Conservation (phyloP, 768 basidiomycete genomes). For the Xerocomellus dryophilus region DNA sequence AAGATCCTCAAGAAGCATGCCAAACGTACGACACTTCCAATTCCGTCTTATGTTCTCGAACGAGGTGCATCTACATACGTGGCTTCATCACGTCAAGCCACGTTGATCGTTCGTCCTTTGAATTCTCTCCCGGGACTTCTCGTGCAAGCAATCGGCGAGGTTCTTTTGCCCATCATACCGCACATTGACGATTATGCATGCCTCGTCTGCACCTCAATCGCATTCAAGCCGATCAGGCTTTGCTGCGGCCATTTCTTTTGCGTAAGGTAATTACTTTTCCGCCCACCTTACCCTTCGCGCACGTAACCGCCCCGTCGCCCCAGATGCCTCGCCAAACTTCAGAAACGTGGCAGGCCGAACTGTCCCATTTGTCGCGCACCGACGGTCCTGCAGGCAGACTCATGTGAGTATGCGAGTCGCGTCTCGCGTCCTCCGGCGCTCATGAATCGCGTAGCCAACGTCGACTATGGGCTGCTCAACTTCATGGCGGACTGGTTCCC, state of each 20-base stretch:
- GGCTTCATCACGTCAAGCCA: conserved; percentile 30
- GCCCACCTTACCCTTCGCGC: neutral
- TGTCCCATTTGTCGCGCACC: conserved; percentile 86
- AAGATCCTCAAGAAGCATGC: conserved; percentile 95
- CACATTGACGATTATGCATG: conserved; percentile 83
- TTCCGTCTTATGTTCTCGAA: conserved; percentile 38
- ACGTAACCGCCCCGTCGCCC: conserved; percentile 8
- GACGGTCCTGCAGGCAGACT: conserved; percentile 71
- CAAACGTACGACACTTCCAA: conserved; percentile 81
- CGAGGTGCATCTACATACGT: conserved; percentile 13
- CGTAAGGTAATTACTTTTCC: conserved; percentile 42
- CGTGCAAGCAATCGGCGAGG: conserved; percentile 80
- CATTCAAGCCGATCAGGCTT: conserved; percentile 89
- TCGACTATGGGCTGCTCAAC: conserved; percentile 75
- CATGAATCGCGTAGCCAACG: conserved; percentile 50
- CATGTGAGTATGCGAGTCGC: conserved; percentile 49
- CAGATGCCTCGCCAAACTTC: conserved; percentile 85
- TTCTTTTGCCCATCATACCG: conserved; percentile 75
- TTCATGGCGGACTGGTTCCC: conserved; percentile 96
- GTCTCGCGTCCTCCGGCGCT: neutral
- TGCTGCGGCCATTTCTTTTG: conserved; percentile 81
- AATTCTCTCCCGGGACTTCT: conserved; percentile 59
- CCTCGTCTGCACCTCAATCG: conserved; percentile 83
- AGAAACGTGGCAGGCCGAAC: conserved; percentile 66
- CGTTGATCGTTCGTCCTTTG: conserved; percentile 24